These are phyloP conservation scores for Lecanosticta acicola DNA, from an alignment of 2,329 filamentous ascomycete genomes.

Conservation along the genomic window DNA sequence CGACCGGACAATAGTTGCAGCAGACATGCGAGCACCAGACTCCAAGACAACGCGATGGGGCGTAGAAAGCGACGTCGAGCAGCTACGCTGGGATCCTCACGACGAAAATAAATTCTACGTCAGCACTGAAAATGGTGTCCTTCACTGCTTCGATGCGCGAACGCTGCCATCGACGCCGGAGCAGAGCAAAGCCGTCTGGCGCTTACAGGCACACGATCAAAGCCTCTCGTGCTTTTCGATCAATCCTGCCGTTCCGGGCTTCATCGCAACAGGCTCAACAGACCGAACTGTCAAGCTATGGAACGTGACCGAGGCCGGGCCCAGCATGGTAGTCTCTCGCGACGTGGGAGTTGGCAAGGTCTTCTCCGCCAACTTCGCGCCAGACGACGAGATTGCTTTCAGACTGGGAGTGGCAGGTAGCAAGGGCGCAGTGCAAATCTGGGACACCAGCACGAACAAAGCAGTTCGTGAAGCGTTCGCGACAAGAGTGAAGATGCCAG, in stretches of 20 bases:
- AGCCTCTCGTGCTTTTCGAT: slow-evolving; percentile 88
- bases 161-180: slow-evolving; percentile 67
- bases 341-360: slow-evolving; percentile 93
- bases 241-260: slow-evolving; percentile 83
- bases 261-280: slow-evolving; percentile 85
- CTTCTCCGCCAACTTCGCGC: slow-evolving; percentile 84
- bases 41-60: slow-evolving; percentile 79
- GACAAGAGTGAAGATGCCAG: slow-evolving; percentile 54
- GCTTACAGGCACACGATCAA: slow-evolving; percentile 89
- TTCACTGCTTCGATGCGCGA: slow-evolving; percentile 87
- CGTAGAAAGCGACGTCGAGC: slow-evolving; percentile 93
- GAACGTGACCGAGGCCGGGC: slow-evolving; percentile 73
- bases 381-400: slow-evolving; percentile 86
- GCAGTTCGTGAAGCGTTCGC: slow-evolving; percentile 82
- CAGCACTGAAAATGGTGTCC: slow-evolving; percentile 82
- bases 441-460: slow-evolving; percentile 93
- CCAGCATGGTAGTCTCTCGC: slow-evolving; percentile 83
- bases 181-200: slow-evolving; percentile 82
- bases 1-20: slow-evolving; percentile 87
- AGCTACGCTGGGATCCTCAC: slow-evolving; percentile 87
- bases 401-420: slow-evolving; percentile 88
- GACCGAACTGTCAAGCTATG: slow-evolving; percentile 96
- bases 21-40: slow-evolving; percentile 90
- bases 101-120: slow-evolving; percentile 88
- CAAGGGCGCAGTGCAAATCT: slow-evolving; percentile 86